Conservation (phyloP, 139 green algal species). For the Ostreobium quekettii region DNA sequence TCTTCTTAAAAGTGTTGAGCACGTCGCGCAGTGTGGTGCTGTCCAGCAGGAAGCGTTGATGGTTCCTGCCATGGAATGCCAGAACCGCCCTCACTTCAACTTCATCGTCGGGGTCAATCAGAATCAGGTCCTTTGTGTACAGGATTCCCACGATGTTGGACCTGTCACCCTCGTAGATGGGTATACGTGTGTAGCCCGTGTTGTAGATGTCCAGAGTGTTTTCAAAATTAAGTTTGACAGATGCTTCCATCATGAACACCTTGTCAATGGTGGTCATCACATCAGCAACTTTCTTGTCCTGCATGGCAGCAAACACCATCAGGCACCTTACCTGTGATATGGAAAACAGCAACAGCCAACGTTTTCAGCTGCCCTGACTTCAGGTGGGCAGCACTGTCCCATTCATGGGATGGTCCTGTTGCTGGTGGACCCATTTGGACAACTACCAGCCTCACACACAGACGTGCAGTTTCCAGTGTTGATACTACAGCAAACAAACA, state of each 20-base stretch:
- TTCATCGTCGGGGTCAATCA: slow-evolving; percentile 63
- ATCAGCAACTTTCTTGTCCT: slow-evolving; percentile 37
- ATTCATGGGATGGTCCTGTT: too few species aligned
- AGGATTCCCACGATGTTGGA: slow-evolving; percentile 57
- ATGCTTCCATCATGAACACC: slow-evolving; percentile 47
- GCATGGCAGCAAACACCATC: not conserved
- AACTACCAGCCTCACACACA: too few species aligned
- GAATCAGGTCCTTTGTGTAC: slow-evolving; percentile 63
- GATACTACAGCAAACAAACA: too few species aligned
- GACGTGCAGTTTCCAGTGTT: too few species aligned
- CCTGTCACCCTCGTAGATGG: slow-evolving; percentile 41
- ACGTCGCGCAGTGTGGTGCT: slow-evolving; percentile 43
- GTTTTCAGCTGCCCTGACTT: not conserved
- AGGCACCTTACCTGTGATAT: not conserved
- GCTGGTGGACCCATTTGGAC: too few species aligned
- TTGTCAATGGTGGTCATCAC: slow-evolving; percentile 44
- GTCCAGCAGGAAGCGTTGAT: slow-evolving; percentile 33
- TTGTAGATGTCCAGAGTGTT: slow-evolving; percentile 54
- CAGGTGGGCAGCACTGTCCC: slow-evolving; percentile 18
- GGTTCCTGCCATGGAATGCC: slow-evolving; percentile 35
- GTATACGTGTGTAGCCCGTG: slow-evolving; percentile 49
- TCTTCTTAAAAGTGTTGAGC: slow-evolving; percentile 42
- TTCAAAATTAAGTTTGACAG: slow-evolving; percentile 38
- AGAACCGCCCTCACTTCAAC: slow-evolving; percentile 51
- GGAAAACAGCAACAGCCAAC: not conserved